Percentiles rank a stretch among this genome's conserved stretches.
Evolutionary conservation across 1,284 basidiomycete genomes (phyloP).

Genomic region (Austroboletus novae-zelandiae): DNA sequence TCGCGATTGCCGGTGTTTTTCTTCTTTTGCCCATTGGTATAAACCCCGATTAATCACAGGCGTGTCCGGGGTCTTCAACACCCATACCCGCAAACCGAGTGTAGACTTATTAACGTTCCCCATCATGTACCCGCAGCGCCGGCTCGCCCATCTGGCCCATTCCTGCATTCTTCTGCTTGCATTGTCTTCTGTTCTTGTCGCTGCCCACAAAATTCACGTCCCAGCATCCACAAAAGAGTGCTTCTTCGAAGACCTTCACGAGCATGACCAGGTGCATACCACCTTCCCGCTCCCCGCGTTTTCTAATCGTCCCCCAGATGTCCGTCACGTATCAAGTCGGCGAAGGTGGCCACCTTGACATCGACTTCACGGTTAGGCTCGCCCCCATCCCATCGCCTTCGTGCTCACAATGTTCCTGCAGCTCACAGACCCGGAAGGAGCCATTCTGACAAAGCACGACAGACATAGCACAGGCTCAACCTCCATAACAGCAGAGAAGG

Average conservation of each 20-base stretch:
- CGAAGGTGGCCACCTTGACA: slow-evolving; percentile 93
- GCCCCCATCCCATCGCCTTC: not conserved
- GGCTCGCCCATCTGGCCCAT: slow-evolving; percentile 19
- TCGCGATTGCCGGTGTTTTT: slow-evolving; percentile 16
- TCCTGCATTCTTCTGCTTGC: slow-evolving; percentile 42
- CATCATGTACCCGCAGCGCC: slow-evolving; percentile 22
- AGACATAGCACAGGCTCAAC: slow-evolving; percentile 89
- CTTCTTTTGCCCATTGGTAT: slow-evolving; percentile 15
- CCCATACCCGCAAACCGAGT: slow-evolving; percentile 11
- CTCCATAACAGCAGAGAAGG: slow-evolving; percentile 81
- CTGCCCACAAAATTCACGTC: slow-evolving; percentile 69
- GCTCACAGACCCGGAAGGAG: slow-evolving; percentile 76
- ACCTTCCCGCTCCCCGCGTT: not conserved
- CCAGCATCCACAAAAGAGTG: slow-evolving; percentile 87
- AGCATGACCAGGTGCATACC: slow-evolving; percentile 80
- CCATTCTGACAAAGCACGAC: slow-evolving; percentile 74
- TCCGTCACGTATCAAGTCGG: slow-evolving; percentile 99
- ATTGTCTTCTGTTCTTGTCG: slow-evolving; percentile 43
- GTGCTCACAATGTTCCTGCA: slow-evolving; percentile 31
- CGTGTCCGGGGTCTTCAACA: slow-evolving; percentile 28
- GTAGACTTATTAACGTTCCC: not conserved
- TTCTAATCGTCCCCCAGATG: slow-evolving; percentile 62
- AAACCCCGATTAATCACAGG: slow-evolving; percentile 9
- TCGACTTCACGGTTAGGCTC: slow-evolving; percentile 87
- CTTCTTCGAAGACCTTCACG: slow-evolving; percentile 97